phyloP scores from a whole-genome alignment of 768 basidiomycete genomes.

The Nevesoporus exiguus region DNA sequence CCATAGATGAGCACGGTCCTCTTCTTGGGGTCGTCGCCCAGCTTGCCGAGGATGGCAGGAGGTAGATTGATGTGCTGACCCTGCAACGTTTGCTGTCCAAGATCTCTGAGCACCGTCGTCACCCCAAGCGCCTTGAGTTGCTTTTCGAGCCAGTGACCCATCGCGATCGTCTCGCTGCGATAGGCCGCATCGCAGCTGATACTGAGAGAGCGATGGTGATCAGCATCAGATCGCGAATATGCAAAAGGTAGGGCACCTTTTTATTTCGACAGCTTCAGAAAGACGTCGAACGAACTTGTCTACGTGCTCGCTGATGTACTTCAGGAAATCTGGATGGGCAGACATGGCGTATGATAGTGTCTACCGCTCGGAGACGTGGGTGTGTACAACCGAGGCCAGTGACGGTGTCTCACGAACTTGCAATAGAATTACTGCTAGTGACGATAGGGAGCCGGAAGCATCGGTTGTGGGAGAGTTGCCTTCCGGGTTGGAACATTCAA shows the following conservation, averaged over 20 bases:
- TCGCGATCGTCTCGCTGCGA: slow-evolving; percentile 75
- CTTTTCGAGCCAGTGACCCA: slow-evolving; percentile 78
- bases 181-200: slow-evolving; percentile 68
- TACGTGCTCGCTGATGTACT: slow-evolving; percentile 67
- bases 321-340: slow-evolving; percentile 32
- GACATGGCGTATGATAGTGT: slow-evolving; percentile 31
- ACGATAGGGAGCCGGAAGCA: no score
- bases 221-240: background rate
- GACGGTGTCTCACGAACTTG: no score
- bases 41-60: slow-evolving; percentile 75
- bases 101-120: slow-evolving; percentile 65
- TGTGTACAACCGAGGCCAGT: background rate
- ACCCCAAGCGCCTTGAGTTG: slow-evolving; percentile 79
- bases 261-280: slow-evolving; percentile 78
- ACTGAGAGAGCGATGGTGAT: slow-evolving; percentile 31
- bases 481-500: no score
- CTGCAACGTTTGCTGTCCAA: slow-evolving; percentile 73
- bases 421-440: no score
- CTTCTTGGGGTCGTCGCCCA: slow-evolving; percentile 84
- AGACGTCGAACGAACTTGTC: slow-evolving; percentile 76
- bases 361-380: background rate
- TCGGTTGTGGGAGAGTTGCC: no score
- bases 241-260: slow-evolving; percentile 43
- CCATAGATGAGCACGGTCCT: slow-evolving; percentile 93
- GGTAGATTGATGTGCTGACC: slow-evolving; percentile 74